Conservation (phyloP, 805 yeast species). For the Nakazawaea ernobii region DNA sequence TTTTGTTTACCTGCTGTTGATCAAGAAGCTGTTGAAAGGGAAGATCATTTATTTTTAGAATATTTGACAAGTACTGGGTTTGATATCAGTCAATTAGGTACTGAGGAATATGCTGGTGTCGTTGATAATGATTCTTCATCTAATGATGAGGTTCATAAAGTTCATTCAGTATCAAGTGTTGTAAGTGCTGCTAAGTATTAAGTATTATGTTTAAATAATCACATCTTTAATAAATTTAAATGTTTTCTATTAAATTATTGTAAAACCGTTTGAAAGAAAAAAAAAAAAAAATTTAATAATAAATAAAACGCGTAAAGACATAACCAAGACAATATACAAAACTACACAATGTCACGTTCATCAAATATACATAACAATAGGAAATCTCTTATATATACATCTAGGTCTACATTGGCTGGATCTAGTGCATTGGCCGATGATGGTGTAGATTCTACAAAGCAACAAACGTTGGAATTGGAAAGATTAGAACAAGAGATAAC, state of each 20-base stretch:
- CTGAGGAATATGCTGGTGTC: not conserved
- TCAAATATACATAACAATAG: not conserved
- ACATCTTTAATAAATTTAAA: too few species aligned
- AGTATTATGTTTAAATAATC: too few species aligned
- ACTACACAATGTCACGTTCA: not conserved
- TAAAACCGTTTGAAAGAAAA: too few species aligned
- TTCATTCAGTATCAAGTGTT: constrained; percentile 1
- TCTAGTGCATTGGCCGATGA: not conserved
- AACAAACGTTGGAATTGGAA: constrained; percentile 39
- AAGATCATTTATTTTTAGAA: constrained; percentile 65
- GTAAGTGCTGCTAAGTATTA: constrained; percentile 5
- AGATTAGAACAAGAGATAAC: constrained; percentile 77
- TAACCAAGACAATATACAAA: too few species aligned
- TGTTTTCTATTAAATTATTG: too few species aligned
- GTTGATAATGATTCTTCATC: not conserved
- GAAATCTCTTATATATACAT: constrained; percentile 9
- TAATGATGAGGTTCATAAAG: constrained; percentile 6
- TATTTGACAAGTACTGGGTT: constrained; percentile 67
- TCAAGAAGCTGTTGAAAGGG: constrained; percentile 75
- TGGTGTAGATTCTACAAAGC: not conserved
- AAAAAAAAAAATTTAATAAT: not conserved
- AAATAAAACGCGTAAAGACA: not conserved
- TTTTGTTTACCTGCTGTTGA: constrained; percentile 76
- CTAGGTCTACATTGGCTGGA: constrained; percentile 9
- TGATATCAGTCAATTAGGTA: constrained; percentile 56